These are phyloP conservation scores for Podospora anserina DNA, from an alignment of 495 filamentous ascomycete species.

Conservation along the genomic window DNA sequence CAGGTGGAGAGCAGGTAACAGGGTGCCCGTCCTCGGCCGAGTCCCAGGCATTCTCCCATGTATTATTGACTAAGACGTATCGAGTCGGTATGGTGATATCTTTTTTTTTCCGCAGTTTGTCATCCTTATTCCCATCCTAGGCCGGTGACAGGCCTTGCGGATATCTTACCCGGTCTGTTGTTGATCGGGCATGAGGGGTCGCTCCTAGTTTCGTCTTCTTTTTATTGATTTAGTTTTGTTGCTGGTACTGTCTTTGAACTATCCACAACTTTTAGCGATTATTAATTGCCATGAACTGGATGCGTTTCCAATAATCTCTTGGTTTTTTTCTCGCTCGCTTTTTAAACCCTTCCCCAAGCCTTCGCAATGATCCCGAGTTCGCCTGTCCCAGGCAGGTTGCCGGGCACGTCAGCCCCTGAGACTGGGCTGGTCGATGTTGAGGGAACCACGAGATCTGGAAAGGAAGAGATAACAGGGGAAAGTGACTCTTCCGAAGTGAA, in stretches of 20 bases:
- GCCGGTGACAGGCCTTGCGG: neutral
- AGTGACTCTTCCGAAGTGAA: constrained; percentile 25
- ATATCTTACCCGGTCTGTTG: neutral
- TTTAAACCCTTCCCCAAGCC: neutral
- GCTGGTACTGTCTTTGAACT: neutral
- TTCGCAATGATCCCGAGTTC: neutral
- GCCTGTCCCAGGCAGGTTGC: neutral
- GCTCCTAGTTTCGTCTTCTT: neutral
- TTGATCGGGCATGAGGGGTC: neutral
- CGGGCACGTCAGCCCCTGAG: neutral
- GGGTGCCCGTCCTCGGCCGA: constrained; percentile 2
- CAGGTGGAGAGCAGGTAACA: neutral
- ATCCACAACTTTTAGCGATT: neutral
- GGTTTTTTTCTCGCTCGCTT: neutral
- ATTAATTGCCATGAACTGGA: neutral
- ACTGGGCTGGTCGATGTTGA: neutral
- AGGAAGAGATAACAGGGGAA: constrained; percentile 22
- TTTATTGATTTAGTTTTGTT: neutral
- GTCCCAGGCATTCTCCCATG: neutral
- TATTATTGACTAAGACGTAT: constrained; percentile 5
- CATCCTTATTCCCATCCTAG: neutral
- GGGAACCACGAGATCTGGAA: constrained; percentile 15
- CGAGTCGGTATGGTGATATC: neutral
- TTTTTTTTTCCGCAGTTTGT: constrained; percentile 1
- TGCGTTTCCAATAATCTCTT: neutral